Base-by-base conservation (phyloP, 352 stramenopile species). In the Globisporangium canariense region DNA sequence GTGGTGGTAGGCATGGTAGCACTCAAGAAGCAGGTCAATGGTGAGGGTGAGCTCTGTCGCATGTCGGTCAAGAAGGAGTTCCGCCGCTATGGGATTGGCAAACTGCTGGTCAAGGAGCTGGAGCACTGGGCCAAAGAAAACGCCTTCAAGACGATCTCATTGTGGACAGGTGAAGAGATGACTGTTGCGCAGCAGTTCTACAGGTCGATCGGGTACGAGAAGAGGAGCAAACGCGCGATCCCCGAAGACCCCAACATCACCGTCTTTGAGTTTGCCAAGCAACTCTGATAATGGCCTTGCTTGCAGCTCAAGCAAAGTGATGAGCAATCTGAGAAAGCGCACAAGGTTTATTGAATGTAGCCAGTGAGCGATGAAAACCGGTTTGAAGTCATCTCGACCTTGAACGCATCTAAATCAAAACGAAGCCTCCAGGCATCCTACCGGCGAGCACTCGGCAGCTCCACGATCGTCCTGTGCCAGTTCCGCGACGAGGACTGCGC, bases 1-100 rank as follows among this genome's bases (percentile, higher is more conserved):
- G 58, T 68, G 47, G 57, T 81, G 20, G 70, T 79, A 2, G 78
- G 75, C 3, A 81, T 80, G 25, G 71, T 86, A 13, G 76, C 68
- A 0, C 60, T 86, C 13, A 69, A 84, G 59, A 61, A 67, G 16
- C 77, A 77, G 25, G 28, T 5, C 2, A 60, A 75, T n/a, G 58
- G 54, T 2, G 56, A 64, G 9, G 75, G 70, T 30, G 76, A 88
- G 61, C 60, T 88, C 49, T 65, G 79, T 2, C 76, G 79, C 38
- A 78, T 88, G 68, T 74, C 76, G 4, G 67, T 86, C 32, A 69
- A 67, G 2, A 61, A 52, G 22, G 65, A 53, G 16, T 82, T 73
- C 59, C 75, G 75, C 8, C 73, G 73, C 18, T 66, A 71, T 32
- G 78, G 78, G 0, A 45, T 88, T 38, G 78, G 71, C 10, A 72